Evolutionary conservation across 23 red algal genomes (phyloP), one percentile per base, ranked within the genome.

Genomic region (Gracilariopsis chorda): DNA sequence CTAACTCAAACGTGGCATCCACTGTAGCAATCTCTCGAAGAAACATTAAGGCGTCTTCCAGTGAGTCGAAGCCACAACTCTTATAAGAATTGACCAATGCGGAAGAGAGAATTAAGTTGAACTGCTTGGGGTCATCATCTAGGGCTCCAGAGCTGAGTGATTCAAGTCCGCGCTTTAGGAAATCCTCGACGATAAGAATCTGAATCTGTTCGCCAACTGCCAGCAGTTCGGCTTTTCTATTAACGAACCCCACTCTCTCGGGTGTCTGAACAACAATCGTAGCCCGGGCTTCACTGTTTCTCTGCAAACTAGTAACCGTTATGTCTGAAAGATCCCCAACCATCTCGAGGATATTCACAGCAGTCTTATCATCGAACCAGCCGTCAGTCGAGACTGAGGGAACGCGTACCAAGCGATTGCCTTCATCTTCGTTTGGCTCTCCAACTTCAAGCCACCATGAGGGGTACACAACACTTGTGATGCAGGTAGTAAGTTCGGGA

Each of bases 401-500:
- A 8, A 78, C 52, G 17, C 55, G 48, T 14, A 77, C 51, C 20
- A 53, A 29, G 39, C 45, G 44, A 58, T 34, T 28, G 51, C 42
- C 35, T 27, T 82, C 34, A 42, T n/a, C 23, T 1, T 73, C 51
- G 70, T 59, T 52, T 48, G 43, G 48, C 21, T 51, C 43, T 58
- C 77, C 88, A 12, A 82, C 33, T 71, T 80, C 88, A 37, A 91
- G 74, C 88, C 88, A 91, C 88, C 88, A 91, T 2, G 75, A 91
- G 9, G 88, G 88, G 33, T 80, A 91, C 1, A 91, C 88, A 36
- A 91, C 88, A 42, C 62, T 91, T 44, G 49, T 68, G 25, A 91
- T 72, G 46, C 74, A 82, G 8, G 88, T 91, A 19, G 88, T 91
- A 21, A 91, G 75, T 48, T 91, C 75, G 48, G 88, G 52, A 23